Evolutionary conservation across 345 rosid genomes (phyloP), one percentile per base, ranked within the genome.

Genomic region (Theobroma cacao): DNA sequence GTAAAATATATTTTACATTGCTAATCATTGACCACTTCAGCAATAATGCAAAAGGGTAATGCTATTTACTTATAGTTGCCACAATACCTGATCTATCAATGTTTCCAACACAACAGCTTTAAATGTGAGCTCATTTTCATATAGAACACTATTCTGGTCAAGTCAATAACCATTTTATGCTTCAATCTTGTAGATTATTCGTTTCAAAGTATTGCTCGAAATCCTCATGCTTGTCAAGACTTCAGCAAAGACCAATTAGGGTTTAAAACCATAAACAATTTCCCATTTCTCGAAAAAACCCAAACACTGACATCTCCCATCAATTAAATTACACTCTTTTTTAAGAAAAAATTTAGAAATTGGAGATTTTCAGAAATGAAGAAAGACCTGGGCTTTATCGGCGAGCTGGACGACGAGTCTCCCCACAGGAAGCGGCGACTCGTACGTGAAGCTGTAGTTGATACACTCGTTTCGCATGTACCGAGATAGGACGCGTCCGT

Each of bases 381-480:
- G n/a, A 71, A 52, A 11, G 61, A 96, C 99, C 99, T 96, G 98
- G 78, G 99, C 98, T 85, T 94, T 96, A 74, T 94, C 99, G 2
- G 99, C 99, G 45, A 95, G 93, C 79, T 93, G 98, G 77, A 95
- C 98, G 20, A 94, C 99, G 53, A 96, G 93, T 17, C 99, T 90
- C 11, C 99, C 98, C 5, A 96, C 99, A 0, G 98, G 99, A 67
- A 96, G 97, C 14, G 94, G 95, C n/a, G 98, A 89, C 83, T 96
- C 98, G 78, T 92, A 96, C 48, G 97, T 92, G 79, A 90, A 96
- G 6, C 86, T 80, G 81, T 96, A 90, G 75, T 94, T 96, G 53
- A 96, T 92, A 12, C 98, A 94, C 78, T 96, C 99, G 61, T 97
- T 89, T 65, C 99, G 90, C 99, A 96, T 92, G 75, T 92, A 96